Evolutionary conservation across 768 basidiomycete genomes (phyloP).

Genomic region (Rhizopogon vinicolor): DNA sequence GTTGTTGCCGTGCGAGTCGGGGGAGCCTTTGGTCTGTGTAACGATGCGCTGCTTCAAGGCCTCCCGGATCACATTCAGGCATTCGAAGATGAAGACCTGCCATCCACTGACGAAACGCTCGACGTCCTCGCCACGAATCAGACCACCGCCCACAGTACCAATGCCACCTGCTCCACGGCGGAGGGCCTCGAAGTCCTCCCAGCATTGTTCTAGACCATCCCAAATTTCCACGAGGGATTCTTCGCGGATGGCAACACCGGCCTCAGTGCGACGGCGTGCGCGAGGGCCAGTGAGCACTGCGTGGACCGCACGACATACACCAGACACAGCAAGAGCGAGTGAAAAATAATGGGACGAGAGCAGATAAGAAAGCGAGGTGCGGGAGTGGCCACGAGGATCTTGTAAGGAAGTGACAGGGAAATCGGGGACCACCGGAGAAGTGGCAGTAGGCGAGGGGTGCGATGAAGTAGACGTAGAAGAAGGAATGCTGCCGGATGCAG

Average conservation of each 20-base stretch:
- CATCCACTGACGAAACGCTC: conserved; percentile 77
- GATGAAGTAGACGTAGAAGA: conserved; percentile 29
- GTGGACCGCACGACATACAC: conserved; percentile 77
- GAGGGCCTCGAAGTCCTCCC: conserved; percentile 78
- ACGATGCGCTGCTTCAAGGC: conserved; percentile 62
- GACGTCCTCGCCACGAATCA: conserved; percentile 46
- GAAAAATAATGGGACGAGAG: conserved; percentile 58
- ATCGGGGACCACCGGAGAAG: conserved; percentile 16
- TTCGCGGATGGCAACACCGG: conserved; percentile 53
- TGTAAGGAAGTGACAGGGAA: conserved; percentile 20
- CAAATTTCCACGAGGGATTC: conserved; percentile 74
- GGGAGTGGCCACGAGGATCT: conserved; percentile 21
- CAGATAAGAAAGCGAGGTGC: conserved; percentile 40
- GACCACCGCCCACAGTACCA: conserved; percentile 28
- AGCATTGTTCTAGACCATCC: conserved; percentile 75
- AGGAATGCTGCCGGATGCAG: conserved; percentile 22
- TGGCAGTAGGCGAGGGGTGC: conserved; percentile 26
- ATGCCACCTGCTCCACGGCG: conserved; percentile 40
- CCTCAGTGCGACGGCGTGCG: conserved; percentile 54
- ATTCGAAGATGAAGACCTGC: conserved; percentile 93
- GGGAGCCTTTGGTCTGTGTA: conserved; percentile 32
- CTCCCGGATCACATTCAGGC: conserved; percentile 85
- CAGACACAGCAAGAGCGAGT: conserved; percentile 69
- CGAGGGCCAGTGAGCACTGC: conserved; percentile 72
- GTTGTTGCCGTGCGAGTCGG: conserved; percentile 32